These are phyloP conservation scores for Penicillium sp. DNA, from an alignment of 2,329 filamentous ascomycete species.

Conservation along the genomic window DNA sequence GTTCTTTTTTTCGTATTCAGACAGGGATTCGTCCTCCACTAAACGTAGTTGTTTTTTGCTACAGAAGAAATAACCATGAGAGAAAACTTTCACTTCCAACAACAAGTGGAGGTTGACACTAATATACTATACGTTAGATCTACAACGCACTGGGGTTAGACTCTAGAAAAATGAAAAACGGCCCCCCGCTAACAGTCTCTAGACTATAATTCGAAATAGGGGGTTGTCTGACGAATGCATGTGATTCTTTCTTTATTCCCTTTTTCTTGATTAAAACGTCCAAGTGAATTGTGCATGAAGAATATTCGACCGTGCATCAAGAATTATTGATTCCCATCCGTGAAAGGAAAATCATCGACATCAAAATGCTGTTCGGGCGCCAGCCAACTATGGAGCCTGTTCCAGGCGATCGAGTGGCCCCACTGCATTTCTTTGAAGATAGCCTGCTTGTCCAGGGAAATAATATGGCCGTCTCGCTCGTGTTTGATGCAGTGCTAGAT, in stretches of 20 bases:
- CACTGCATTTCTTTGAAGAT: constrained; percentile 19
- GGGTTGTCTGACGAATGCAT: not conserved
- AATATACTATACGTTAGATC: not conserved
- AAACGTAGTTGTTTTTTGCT: not conserved
- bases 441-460: constrained; percentile 17
- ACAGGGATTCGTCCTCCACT: not conserved
- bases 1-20: not conserved
- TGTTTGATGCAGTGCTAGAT: constrained; percentile 17
- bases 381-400: constrained; percentile 5
- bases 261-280: not conserved
- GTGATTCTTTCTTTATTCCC: not conserved
- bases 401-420: constrained; percentile 13
- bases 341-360: not conserved
- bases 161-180: not conserved
- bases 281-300: not conserved
- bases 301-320: not conserved
- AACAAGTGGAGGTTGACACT: not conserved
- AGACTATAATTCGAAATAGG: not conserved
- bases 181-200: not conserved
- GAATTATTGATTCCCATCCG: not conserved
- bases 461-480: constrained; percentile 20
- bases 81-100: not conserved
- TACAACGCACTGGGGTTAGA: not conserved
- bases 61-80: not conserved
- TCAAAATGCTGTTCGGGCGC: constrained; percentile 6